Percentiles rank a stretch among this genome's conserved stretches.
Evolutionary conservation across 768 basidiomycete genomes (phyloP).

Genomic region (Myochromella boudieri): DNA sequence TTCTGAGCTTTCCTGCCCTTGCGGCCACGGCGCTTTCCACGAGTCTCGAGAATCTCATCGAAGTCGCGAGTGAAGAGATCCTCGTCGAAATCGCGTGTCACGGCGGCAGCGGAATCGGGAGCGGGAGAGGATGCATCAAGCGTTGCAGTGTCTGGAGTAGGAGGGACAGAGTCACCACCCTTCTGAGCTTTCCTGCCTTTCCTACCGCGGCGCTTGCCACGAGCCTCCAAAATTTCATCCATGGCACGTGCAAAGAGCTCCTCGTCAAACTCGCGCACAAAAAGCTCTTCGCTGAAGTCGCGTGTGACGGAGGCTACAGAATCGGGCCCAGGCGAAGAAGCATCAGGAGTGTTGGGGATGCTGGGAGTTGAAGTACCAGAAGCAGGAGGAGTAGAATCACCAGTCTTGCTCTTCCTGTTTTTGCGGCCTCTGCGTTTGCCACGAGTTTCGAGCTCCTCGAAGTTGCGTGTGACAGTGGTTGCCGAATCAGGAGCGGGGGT

Average conservation of each 20-base stretch:
- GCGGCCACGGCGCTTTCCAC: too few species aligned
- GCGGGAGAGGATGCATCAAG: too few species aligned
- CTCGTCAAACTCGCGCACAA: too few species aligned
- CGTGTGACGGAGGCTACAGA: not conserved
- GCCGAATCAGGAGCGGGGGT: not conserved
- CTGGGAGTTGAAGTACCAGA: not conserved
- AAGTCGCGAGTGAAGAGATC: not conserved
- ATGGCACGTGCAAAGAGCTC: not conserved
- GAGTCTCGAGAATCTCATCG: not conserved
- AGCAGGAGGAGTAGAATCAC: not conserved
- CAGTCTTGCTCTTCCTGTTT: not conserved
- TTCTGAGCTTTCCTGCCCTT: too few species aligned
- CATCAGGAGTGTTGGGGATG: not conserved
- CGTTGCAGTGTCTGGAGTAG: too few species aligned
- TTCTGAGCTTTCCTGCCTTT: too few species aligned
- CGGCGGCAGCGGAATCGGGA: too few species aligned
- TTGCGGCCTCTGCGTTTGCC: not conserved
- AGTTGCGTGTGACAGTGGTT: not conserved
- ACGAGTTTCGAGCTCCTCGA: not conserved
- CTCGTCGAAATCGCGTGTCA: too few species aligned
- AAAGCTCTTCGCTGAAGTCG: slow-evolving; percentile 1
- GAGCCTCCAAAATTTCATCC: not conserved
- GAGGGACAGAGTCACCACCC: too few species aligned
- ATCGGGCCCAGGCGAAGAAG: not conserved
- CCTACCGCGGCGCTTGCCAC: too few species aligned